Conservation (phyloP, 441 rosid genomes). For the Populus hybrid region DNA sequence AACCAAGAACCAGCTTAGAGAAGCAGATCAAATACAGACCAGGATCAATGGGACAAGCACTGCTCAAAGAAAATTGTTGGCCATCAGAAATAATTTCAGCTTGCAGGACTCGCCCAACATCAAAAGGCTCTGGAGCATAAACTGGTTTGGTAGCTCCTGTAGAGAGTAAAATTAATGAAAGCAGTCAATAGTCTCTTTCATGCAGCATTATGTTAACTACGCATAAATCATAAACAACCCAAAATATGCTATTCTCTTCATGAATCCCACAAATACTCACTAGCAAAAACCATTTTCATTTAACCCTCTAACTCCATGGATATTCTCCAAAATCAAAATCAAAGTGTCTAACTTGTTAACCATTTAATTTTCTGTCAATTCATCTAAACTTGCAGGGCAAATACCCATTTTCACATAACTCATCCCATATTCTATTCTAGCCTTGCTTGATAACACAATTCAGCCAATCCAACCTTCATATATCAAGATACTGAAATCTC, state of each 20-base stretch:
- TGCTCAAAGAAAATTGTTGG: slow-evolving; percentile 50
- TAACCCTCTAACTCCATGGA: neutral
- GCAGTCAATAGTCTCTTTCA: slow-evolving; percentile 1
- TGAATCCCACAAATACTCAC: neutral
- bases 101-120: slow-evolving; percentile 71
- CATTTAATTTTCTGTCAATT: neutral
- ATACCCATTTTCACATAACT: neutral
- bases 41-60: slow-evolving; percentile 78
- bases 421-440: neutral
- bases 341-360: neutral
- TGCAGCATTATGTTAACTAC: neutral
- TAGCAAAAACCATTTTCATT: neutral
- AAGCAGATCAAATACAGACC: slow-evolving; percentile 41
- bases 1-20: slow-evolving; percentile 2
- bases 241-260: neutral
- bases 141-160: slow-evolving; percentile 86
- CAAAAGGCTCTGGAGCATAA: slow-evolving; percentile 95
- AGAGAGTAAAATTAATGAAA: slow-evolving; percentile 16
- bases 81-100: slow-evolving; percentile 58
- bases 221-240: neutral
- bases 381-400: neutral
- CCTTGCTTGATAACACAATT: neutral
- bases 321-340: neutral
- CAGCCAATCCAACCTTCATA: neutral
- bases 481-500: neutral